These are phyloP conservation scores for Pseudonitzschia multiseries DNA, from an alignment of 108 stramenopile species.

Conservation along the genomic window DNA sequence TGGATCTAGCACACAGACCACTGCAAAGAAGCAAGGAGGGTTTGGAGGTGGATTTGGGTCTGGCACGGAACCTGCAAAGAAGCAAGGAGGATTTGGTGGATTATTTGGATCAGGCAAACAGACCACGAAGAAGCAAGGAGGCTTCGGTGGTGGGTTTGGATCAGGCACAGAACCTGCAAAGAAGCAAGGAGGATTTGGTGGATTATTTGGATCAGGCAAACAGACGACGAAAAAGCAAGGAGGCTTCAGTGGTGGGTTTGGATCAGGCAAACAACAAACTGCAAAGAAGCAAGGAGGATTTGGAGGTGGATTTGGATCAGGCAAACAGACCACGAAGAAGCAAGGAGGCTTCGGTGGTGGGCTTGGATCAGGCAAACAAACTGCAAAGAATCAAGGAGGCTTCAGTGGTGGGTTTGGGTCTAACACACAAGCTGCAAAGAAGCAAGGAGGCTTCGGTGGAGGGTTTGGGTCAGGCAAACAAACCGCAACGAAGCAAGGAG, in stretches of 20 bases:
- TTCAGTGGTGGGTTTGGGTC: no score
- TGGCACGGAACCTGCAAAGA: not conserved
- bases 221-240: no score
- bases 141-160: no score
- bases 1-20: not conserved
- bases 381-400: no score
- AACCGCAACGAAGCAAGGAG: no score
- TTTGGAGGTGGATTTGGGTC: not conserved
- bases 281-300: not conserved
- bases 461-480: no score
- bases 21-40: not conserved
- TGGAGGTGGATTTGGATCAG: not conserved
- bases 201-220: not conserved
- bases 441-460: constrained; percentile 8
- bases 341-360: no score
- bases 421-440: not conserved
- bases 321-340: not conserved
- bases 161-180: not conserved
- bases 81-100: not conserved
- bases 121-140: no score
- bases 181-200: not conserved
- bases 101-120: not conserved
- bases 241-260: no score
- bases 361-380: not conserved
- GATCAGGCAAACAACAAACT: not conserved